Base-by-base conservation (phyloP, 2,329 filamentous ascomycete genomes). In the Aspergillus flavus region DNA sequence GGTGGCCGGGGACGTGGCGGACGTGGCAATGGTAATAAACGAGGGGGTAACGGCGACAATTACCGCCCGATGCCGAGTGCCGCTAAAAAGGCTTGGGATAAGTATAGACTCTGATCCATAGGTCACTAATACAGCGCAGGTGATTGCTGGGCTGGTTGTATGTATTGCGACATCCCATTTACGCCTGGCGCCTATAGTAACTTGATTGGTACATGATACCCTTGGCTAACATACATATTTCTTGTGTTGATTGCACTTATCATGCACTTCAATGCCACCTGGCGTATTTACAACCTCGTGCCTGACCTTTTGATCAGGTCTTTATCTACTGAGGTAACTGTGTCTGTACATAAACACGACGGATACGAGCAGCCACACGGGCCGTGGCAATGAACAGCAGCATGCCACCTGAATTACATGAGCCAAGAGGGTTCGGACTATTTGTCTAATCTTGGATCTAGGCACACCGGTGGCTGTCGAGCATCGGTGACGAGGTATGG, bases 11-110 rank as follows among this genome's bases (percentile, higher is more conserved):
- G 71, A 19, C 68, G 70, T 36, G 67, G 72, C 52, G 67, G 69
- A 46, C 61, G 67, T n/a, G 65, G 69, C 6, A 62, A 67, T 23
- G 63, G 69, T 11, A 65, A 65, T 21, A 71, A 66, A 50, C 59
- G 68, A 41, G 70, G 71, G 14, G 62, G 67, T 28, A 58, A 64
- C 34, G 64, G 72, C 28, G 69, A 75, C 56, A 59, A 65, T 10
- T 77, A 78, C 67, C 74, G 75, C 43, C 75, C 75, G 9, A 63
- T 75, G 66, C 74, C 73, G 2, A 75, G 72, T 65, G 70, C 73
- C 2, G 73, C 64, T 9, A 74, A 75, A 54, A 73, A 73, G 46
- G 69, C 68, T n/a, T 76, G 74, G 73, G 72, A 76, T 58, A 70
- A 62, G 62, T 71, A 71, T 61, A 66, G 73, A 59, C 59, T 75